These are phyloP conservation scores for Tetracladium marchalianum DNA, from an alignment of 495 filamentous ascomycete species.

Conservation along the genomic window DNA sequence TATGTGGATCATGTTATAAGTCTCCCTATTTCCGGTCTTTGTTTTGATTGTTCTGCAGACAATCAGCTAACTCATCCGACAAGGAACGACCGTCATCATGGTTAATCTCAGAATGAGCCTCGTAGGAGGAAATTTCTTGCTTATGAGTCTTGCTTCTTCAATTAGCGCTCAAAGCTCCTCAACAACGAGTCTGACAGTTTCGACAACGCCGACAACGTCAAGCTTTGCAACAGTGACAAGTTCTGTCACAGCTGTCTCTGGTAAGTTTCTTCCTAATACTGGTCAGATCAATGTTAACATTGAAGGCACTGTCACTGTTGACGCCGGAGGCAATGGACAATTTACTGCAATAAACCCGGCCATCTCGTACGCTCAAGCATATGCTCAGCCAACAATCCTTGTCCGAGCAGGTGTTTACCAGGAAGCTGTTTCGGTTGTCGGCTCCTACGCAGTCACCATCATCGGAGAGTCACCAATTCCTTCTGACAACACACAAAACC, in stretches of 20 bases:
- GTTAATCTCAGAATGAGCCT: too few relatives aligned
- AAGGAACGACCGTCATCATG: too few relatives aligned
- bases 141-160: too few relatives aligned
- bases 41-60: too few relatives aligned
- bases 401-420: conserved; percentile 1
- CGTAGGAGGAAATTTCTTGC: too few relatives aligned
- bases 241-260: background rate
- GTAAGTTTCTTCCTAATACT: background rate
- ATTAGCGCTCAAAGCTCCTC: background rate
- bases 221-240: background rate
- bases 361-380: conserved; percentile 6
- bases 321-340: background rate
- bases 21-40: too few relatives aligned
- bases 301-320: conserved; percentile 1
- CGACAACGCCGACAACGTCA: background rate
- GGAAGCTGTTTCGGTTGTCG: background rate
- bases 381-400: background rate
- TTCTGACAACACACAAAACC: conserved; percentile 1
- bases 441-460: background rate
- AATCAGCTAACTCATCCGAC: too few relatives aligned
- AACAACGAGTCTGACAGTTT: background rate
- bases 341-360: conserved; percentile 2
- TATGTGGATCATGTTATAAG: too few relatives aligned
- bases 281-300: background rate
- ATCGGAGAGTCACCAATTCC: background rate